phyloP scores from a whole-genome alignment of 2,329 filamentous ascomycete species.

The Neofusicoccum sp. region DNA sequence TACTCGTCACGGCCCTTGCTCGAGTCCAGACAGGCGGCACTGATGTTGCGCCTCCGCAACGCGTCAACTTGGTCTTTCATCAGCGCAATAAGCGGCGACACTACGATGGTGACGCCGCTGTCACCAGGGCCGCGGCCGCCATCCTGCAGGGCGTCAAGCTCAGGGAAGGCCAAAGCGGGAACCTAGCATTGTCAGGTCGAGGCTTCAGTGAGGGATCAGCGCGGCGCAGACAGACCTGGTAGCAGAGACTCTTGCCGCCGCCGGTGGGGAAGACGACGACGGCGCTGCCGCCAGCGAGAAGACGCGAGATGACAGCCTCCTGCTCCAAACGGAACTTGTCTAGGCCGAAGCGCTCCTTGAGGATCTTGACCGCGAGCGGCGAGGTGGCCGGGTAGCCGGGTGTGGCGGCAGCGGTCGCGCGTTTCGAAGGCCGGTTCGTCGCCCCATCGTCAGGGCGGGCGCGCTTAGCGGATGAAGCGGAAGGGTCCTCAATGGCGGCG shows the following conservation, averaged over 20 bases:
- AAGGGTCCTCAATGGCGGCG: neutral
- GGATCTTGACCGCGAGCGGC: slow-evolving; percentile 35
- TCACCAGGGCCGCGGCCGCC: slow-evolving; percentile 34
- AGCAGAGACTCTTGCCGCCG: slow-evolving; percentile 48
- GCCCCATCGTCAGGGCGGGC: neutral
- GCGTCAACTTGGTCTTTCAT: slow-evolving; percentile 66
- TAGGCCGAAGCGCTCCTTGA: slow-evolving; percentile 47
- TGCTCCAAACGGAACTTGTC: slow-evolving; percentile 50
- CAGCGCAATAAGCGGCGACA: slow-evolving; percentile 59
- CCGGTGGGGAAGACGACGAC: slow-evolving; percentile 49
- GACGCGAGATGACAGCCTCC: slow-evolving; percentile 46
- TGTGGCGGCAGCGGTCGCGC: neutral
- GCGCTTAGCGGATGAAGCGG: neutral
- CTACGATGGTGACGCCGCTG: slow-evolving; percentile 58
- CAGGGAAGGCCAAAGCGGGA: slow-evolving; percentile 47
- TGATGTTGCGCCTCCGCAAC: slow-evolving; percentile 52
- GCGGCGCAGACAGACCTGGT: slow-evolving; percentile 34
- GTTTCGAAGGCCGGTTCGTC: neutral
- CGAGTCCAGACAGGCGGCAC: slow-evolving; percentile 60
- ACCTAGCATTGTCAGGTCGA: slow-evolving; percentile 26
- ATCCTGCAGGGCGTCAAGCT: slow-evolving; percentile 39
- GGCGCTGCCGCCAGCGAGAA: slow-evolving; percentile 48
- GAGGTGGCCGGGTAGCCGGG: slow-evolving; percentile 15
- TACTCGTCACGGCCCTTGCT: slow-evolving; percentile 51
- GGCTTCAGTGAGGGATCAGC: neutral